phyloP scores from a whole-genome alignment of 768 basidiomycete species.

The Botryobasidium botryosum region DNA sequence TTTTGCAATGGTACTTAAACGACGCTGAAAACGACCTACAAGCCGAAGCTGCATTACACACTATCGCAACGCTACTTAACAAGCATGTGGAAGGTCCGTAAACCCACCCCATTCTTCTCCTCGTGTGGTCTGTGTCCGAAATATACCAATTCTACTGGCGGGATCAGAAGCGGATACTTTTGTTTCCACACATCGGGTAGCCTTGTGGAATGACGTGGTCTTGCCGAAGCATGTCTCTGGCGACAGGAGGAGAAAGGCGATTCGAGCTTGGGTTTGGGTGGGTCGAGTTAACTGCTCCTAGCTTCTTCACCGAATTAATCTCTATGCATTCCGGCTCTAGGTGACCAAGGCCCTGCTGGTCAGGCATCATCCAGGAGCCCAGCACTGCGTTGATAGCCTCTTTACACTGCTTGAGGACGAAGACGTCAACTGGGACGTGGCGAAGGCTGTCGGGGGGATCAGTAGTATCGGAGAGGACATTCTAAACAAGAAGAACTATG shows the following conservation, averaged over 20 bases:
- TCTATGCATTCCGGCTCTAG: constrained; percentile 24
- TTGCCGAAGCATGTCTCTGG: constrained; percentile 18
- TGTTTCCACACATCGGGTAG: constrained; percentile 20
- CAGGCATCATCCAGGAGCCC: constrained; percentile 44
- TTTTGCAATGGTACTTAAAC: constrained; percentile 45
- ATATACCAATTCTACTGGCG: too few relatives aligned
- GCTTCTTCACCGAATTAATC: background rate
- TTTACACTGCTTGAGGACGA: constrained; percentile 56
- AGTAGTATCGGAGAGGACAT: constrained; percentile 38
- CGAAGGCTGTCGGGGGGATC: constrained; percentile 53
- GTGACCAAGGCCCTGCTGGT: constrained; percentile 65
- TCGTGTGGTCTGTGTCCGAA: too few relatives aligned
- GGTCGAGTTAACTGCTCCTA: constrained; percentile 12
- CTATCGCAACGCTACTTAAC: constrained; percentile 30
- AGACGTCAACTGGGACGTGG: constrained; percentile 51
- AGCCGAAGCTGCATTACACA: constrained; percentile 15
- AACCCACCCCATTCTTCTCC: too few relatives aligned
- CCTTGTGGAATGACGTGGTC: constrained; percentile 36
- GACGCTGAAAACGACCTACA: constrained; percentile 18
- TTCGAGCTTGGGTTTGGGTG: constrained; percentile 58
- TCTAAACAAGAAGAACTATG: constrained; percentile 61
- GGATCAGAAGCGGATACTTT: too few relatives aligned
- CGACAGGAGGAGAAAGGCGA: constrained; percentile 32
- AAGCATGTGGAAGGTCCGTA: too few relatives aligned
- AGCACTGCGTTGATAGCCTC: constrained; percentile 40